phyloP scores from a whole-genome alignment of 345 rosid species.

The Theobroma cacao region DNA sequence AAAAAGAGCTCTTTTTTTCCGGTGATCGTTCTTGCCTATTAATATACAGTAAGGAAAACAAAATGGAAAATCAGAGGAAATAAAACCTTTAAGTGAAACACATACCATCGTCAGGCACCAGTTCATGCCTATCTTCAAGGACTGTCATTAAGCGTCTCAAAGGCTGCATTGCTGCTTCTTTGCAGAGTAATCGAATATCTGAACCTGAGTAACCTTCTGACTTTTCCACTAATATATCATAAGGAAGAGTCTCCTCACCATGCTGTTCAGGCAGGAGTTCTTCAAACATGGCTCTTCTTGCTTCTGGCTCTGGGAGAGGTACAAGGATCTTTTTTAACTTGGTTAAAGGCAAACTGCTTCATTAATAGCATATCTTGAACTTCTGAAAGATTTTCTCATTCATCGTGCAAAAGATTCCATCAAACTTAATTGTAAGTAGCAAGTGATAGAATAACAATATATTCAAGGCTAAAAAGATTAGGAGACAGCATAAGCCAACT shows the following conservation, averaged over 20 bases:
- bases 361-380: background rate
- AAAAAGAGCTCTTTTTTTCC: background rate
- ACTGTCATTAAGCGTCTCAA: slow-evolving; percentile 65
- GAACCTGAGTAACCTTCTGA: slow-evolving; percentile 92
- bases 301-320: slow-evolving; percentile 94
- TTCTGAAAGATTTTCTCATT: background rate
- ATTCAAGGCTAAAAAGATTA: background rate
- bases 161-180: slow-evolving; percentile 98
- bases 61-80: too few species aligned
- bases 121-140: slow-evolving; percentile 60
- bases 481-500: background rate
- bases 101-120: slow-evolving; percentile 80
- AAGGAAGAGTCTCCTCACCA: slow-evolving; percentile 65
- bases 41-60: background rate
- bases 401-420: background rate
- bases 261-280: slow-evolving; percentile 60
- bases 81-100: background rate
- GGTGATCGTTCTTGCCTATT: background rate
- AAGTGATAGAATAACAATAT: background rate
- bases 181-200: slow-evolving; percentile 82
- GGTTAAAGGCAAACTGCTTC: slow-evolving; percentile 33
- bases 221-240: slow-evolving; percentile 66
- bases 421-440: background rate
- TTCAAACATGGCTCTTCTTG: slow-evolving; percentile 91
- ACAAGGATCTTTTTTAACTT: slow-evolving; percentile 70